These are phyloP conservation scores for Didymella keratinophila DNA, from an alignment of 2,329 filamentous ascomycete genomes.

Conservation along the genomic window DNA sequence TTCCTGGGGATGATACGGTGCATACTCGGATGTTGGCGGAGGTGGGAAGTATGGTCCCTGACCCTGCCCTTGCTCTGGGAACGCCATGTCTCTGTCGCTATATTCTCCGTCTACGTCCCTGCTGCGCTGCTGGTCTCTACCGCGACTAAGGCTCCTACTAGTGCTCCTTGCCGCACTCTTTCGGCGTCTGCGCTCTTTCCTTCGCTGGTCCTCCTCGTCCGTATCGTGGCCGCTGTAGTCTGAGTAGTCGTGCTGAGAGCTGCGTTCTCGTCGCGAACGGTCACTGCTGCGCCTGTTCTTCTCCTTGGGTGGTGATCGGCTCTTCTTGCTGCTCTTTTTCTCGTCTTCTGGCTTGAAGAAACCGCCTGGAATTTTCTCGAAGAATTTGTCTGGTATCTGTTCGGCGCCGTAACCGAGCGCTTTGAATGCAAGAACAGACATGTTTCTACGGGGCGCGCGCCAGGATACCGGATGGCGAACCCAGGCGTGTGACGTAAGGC, in stretches of 20 bases:
- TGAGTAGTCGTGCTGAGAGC: slow-evolving; percentile 38
- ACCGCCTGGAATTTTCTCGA: slow-evolving; percentile 49
- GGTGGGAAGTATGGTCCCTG: slow-evolving; percentile 44
- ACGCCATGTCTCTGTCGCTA: slow-evolving; percentile 39
- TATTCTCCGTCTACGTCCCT: slow-evolving; percentile 37
- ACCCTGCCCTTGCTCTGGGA: slow-evolving; percentile 33
- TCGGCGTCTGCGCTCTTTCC: slow-evolving; percentile 35
- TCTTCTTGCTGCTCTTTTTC: slow-evolving; percentile 36
- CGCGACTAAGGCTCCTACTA: slow-evolving; percentile 41
- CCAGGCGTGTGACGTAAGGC: slow-evolving; percentile 44
- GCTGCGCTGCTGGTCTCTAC: slow-evolving; percentile 36
- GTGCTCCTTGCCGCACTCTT: slow-evolving; percentile 37
- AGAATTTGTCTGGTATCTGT: slow-evolving; percentile 50
- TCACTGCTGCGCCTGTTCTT: slow-evolving; percentile 28
- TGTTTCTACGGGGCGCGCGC: slow-evolving; percentile 32
- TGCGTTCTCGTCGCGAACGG: slow-evolving; percentile 39
- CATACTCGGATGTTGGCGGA: slow-evolving; percentile 44
- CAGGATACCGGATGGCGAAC: slow-evolving; percentile 35
- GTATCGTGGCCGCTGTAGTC: slow-evolving; percentile 41
- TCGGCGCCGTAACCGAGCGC: slow-evolving; percentile 50
- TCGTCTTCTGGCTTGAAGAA: slow-evolving; percentile 47
- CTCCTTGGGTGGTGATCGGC: slow-evolving; percentile 26
- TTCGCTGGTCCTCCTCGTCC: slow-evolving; percentile 40
- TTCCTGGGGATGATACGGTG: slow-evolving; percentile 48
- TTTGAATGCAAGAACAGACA: slow-evolving; percentile 50